A percentile compares a stretch with the other conserved stretches of the same genome.
phyloP scores from a whole-genome alignment of 1,139 yeast species.

The Protomyces macrosporus region DNA sequence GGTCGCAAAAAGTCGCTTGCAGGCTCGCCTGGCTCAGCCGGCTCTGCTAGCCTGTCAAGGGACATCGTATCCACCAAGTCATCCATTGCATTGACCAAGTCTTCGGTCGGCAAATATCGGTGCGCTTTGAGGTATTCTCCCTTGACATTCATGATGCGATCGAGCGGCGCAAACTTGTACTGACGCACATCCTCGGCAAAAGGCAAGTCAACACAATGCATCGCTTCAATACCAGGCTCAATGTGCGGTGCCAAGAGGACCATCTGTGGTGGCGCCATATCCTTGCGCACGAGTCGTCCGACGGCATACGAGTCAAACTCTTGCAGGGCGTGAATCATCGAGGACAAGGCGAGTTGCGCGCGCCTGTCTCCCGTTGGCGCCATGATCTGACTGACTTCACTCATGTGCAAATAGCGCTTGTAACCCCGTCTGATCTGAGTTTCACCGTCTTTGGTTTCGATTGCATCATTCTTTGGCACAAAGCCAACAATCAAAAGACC shows the following conservation, averaged over 20 bases:
- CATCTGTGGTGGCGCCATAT: conserved; percentile 49
- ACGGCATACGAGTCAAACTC: conserved; percentile 51
- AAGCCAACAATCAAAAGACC: conserved; percentile 66
- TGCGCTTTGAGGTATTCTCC: conserved; percentile 37
- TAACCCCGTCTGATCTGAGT: background rate
- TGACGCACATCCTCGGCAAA: conserved; percentile 70
- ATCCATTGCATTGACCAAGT: conserved; percentile 43
- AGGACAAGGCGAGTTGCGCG: conserved; percentile 48
- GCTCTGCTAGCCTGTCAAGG: conserved; percentile 33
- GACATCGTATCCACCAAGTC: conserved; percentile 43
- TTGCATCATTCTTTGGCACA: conserved; percentile 39
- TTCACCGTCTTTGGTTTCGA: background rate
- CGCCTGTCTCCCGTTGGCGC: conserved; percentile 43
- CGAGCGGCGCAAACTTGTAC: conserved; percentile 55
- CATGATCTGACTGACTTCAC: conserved; percentile 55
- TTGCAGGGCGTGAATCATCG: conserved; percentile 53
- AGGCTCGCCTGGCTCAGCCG: conserved; percentile 10
- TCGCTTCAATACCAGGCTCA: conserved; percentile 35
- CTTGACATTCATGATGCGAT: conserved; percentile 39
- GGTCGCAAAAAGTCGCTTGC: conserved; percentile 31
- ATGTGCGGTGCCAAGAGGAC: conserved; percentile 54
- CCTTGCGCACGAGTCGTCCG: conserved; percentile 56
- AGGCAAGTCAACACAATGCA: conserved; percentile 50
- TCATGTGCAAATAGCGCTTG: conserved; percentile 50
- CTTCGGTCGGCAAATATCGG: conserved; percentile 38